Base-by-base conservation (phyloP, 164 flowering plant genomes). In the Aristolochia fimbriata region DNA sequence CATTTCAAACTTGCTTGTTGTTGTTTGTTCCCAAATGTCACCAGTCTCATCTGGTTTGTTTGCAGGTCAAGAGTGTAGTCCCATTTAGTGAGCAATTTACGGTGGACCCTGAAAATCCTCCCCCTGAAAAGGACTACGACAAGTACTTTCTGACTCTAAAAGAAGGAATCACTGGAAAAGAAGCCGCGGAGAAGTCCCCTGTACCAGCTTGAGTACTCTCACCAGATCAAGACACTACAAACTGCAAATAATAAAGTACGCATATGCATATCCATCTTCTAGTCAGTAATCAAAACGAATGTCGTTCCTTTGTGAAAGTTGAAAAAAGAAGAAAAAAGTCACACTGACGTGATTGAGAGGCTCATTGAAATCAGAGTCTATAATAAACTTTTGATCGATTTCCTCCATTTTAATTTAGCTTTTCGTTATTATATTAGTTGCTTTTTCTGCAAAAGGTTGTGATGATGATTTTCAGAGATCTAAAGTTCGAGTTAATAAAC, bases 81-180 rank as follows among this genome's bases (percentile, higher is more conserved):
- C 99, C 97, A 24, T 93, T 87, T 60, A 84, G 91, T 51, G 97
- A 93, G 68, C 85, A 88, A 41, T 93, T 77, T 59, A 78, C 83
- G 0, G 83, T 93, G 58, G 97, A 93, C 76, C 97, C 94, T 20
- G 83, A 84, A 70, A 93, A 89, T 66, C 96, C 90, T 60, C 98
- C 98, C 7, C 86, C 83, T 12, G 91, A 93, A 73, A 93, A 90
- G 78, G 94, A 93, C 62, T 93, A 89, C 63, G 61, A 90, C 17
- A 54, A 68, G 5, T 87, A 81, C 70, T 93, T 93, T 74, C 81
- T 78, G 70, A 73, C 60, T 53, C 74, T 90, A 70, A 86, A 93
- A 65, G 96, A 86, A n/a, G 97, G 94, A n/a, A 80, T 93, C 59
- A 93, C 91, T 11, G 98, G 98, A 51, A 93, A 93, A 71, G 96